A percentile compares a stretch with the other conserved stretches of the same genome.
Conservation (phyloP, 495 filamentous ascomycete genomes). For the Podospora appendiculata region DNA sequence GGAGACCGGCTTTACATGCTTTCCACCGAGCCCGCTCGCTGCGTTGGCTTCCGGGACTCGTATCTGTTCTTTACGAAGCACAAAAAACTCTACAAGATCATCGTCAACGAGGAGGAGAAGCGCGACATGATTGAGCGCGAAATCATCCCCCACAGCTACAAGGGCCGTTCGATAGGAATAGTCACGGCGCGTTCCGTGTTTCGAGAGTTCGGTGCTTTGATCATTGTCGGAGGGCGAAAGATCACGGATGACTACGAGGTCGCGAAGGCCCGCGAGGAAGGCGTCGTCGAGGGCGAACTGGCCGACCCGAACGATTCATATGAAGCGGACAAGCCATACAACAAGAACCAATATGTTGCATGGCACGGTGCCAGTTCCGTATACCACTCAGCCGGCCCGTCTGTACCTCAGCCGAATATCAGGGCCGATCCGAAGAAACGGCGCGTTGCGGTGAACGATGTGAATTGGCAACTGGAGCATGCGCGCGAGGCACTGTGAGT, state of each 20-base stretch:
- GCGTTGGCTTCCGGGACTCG: conserved; percentile 92
- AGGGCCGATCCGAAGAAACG: conserved; percentile 71
- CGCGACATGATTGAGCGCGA: conserved; percentile 88
- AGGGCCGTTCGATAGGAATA: conserved; percentile 93
- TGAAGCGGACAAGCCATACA: conserved; percentile 68
- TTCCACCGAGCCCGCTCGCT: conserved; percentile 92
- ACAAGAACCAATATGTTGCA: conserved; percentile 93
- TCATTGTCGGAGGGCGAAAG: conserved; percentile 82
- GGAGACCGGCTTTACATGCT: conserved; percentile 93
- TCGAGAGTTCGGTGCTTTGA: conserved; percentile 89
- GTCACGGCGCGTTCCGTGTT: conserved; percentile 96
- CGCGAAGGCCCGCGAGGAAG: conserved; percentile 64
- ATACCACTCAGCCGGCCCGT: conserved; percentile 77
- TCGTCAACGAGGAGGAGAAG: conserved; percentile 87
- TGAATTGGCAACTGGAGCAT: conserved; percentile 98
- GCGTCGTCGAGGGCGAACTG: conserved; percentile 81
- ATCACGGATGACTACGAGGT: conserved; percentile 88
- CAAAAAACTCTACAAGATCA: conserved; percentile 89
- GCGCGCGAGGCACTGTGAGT: conserved; percentile 52
- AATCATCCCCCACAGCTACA: conserved; percentile 95
- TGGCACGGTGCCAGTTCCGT: conserved; percentile 96
- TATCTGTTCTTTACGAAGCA: conserved; percentile 99
- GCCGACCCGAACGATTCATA: conserved; percentile 80
- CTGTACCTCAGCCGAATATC: conserved; percentile 66
- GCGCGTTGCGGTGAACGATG: conserved; percentile 79